Evolutionary conservation across 345 rosid species (phyloP).

Genomic region (Cardiospermum halicacabum): DNA sequence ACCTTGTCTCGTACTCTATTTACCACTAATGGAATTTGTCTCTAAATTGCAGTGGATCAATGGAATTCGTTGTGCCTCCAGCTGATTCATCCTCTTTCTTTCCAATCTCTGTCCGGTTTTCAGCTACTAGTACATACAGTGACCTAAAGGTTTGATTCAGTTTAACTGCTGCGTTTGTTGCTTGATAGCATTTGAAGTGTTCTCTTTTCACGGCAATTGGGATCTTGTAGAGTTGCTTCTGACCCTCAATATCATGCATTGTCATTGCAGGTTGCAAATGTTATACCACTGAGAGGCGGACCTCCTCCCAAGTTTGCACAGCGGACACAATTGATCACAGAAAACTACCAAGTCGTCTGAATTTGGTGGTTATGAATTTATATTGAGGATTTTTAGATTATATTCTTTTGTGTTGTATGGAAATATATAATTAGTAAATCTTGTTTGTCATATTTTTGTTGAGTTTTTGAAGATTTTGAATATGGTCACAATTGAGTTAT

Average conservation of each 20-base stretch:
- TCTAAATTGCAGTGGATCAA: slow-evolving; percentile 65
- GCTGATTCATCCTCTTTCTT: slow-evolving; percentile 88
- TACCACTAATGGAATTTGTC: slow-evolving; percentile 5
- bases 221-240: not conserved
- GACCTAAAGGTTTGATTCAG: slow-evolving; percentile 63
- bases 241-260: not conserved
- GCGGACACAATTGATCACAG: slow-evolving; percentile 74
- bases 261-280: slow-evolving; percentile 58
- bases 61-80: slow-evolving; percentile 99
- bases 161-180: not conserved
- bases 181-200: not conserved
- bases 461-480: too few relatives aligned
- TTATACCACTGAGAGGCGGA: slow-evolving; percentile 76
- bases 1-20: not conserved
- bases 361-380: not conserved
- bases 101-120: slow-evolving; percentile 86
- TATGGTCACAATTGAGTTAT: too few relatives aligned
- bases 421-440: not conserved
- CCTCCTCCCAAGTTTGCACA: slow-evolving; percentile 74
- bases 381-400: not conserved
- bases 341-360: slow-evolving; percentile 82
- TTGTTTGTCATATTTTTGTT: too few relatives aligned
- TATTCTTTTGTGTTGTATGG: not conserved
- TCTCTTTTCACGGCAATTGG: not conserved
- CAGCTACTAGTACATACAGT: slow-evolving; percentile 83